Evolutionary conservation across 129 eudicot genomes (phyloP), one percentile per base, ranked within the genome.

Genomic region (Erigeron canadensis): DNA sequence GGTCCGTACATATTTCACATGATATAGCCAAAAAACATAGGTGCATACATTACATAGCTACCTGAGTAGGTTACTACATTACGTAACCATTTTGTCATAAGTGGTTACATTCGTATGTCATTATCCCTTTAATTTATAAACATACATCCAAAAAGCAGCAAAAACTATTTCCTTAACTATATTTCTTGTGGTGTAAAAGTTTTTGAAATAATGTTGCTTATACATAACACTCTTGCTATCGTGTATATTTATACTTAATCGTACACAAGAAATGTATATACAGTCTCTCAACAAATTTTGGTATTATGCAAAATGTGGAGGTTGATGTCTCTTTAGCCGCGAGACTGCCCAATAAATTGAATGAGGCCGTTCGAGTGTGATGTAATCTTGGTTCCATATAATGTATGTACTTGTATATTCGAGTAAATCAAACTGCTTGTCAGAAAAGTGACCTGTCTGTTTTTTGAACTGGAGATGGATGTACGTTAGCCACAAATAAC

Each of bases 401-500:
- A 40, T 69, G 41, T 69, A 77, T 21, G 47, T 41, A 57, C 39
- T 65, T 61, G 11, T 69, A 57, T 77, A 61, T 77, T 47, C 16
- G 21, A 50, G 3, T 38, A 39, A 13, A 67, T 67, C 42, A 67
- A 34, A 45, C 19, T 7, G 37, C 45, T 13, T 21, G 9, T 53
- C 45, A 28, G 34, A 28, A 28, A 34, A 50, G 50, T 51, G n/a
- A 61, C 43, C 22, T 44, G 4, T 70, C 64, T 37, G 34, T 55
- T 66, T 55, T 28, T 42, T 4, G 19, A 16, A 64, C 40, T 17
- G 6, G 19, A 8, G 17, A 22, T 58, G 22, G 34, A 16, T 19
- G 40, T 28, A 58, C 55, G 8, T 61, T 79, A 85, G 84, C 95
- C 87, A 71, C 83, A 80, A 15, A 66, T 37, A 62, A n/a, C 69